Percentiles rank a stretch among this genome's conserved stretches.
Conservation (phyloP, 1,284 basidiomycete genomes). For the Austroboletus rostrupii region DNA sequence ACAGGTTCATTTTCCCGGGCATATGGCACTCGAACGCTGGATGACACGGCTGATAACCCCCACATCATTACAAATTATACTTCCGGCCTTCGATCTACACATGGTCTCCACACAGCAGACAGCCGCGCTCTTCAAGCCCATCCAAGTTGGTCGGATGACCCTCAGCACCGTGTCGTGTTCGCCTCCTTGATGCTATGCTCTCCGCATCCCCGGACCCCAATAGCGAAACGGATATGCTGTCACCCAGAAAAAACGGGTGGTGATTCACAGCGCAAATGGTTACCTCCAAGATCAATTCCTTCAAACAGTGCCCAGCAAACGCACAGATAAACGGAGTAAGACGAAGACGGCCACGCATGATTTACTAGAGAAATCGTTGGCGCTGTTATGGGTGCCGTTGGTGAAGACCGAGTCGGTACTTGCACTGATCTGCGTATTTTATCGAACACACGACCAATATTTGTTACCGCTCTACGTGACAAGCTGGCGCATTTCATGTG, state of each 20-base stretch:
- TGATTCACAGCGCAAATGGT: constrained; percentile 15
- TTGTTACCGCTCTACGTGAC: constrained; percentile 34
- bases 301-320: constrained; percentile 17
- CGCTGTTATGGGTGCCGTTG: constrained; percentile 38
- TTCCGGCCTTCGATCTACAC: background rate
- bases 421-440: background rate
- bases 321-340: constrained; percentile 55
- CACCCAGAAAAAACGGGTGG: too few species aligned
- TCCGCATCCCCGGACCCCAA: constrained; percentile 19
- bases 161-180: constrained; percentile 30
- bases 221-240: too few species aligned
- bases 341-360: constrained; percentile 44
- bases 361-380: constrained; percentile 47
- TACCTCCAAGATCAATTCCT: constrained; percentile 30
- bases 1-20: too few species aligned
- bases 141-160: constrained; percentile 29
- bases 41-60: too few species aligned
- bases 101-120: constrained; percentile 6
- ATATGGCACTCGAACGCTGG: too few species aligned
- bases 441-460: constrained; percentile 39
- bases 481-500: constrained; percentile 52
- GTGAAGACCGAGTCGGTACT: constrained; percentile 38
- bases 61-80: too few species aligned
- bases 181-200: constrained; percentile 31
- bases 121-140: constrained; percentile 12